These are phyloP conservation scores for Ustilago crameri DNA, from an alignment of 1,284 basidiomycete species.

Conservation along the genomic window DNA sequence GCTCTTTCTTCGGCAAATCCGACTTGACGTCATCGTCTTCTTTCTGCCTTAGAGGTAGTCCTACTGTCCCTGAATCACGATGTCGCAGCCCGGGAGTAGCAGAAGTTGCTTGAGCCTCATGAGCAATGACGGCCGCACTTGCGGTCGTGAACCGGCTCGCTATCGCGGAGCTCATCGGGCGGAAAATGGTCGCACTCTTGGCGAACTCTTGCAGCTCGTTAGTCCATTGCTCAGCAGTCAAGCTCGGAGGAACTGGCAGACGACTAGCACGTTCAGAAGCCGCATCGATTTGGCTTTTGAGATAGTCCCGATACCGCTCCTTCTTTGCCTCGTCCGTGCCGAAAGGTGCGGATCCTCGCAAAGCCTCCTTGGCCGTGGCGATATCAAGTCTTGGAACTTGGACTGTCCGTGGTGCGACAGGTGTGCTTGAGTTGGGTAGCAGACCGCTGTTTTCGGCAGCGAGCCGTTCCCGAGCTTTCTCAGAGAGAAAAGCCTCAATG, in stretches of 20 bases:
- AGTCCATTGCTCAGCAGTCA: slow-evolving; percentile 76
- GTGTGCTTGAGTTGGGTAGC: slow-evolving; percentile 32
- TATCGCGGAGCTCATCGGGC: slow-evolving; percentile 91
- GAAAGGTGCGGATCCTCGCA: slow-evolving; percentile 91
- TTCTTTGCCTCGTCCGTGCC: slow-evolving; percentile 81
- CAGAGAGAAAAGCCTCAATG: slow-evolving; percentile 90
- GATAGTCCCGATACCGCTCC: slow-evolving; percentile 83
- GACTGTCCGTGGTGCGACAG: slow-evolving; percentile 58
- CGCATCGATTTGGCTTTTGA: slow-evolving; percentile 76
- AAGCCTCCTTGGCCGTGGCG: slow-evolving; percentile 83
- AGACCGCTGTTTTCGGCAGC: slow-evolving; percentile 72
- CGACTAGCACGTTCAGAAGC: slow-evolving; percentile 69
- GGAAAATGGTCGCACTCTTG: slow-evolving; percentile 87
- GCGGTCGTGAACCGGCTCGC: slow-evolving; percentile 82
- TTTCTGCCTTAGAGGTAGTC: slow-evolving; percentile 18
- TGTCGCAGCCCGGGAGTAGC: slow-evolving; percentile 72
- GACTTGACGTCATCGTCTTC: slow-evolving; percentile 62
- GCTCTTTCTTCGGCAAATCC: slow-evolving; percentile 69
- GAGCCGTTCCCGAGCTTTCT: slow-evolving; percentile 86
- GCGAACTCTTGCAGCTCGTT: slow-evolving; percentile 87
- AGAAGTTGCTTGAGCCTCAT: slow-evolving; percentile 70
- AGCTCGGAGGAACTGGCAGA: slow-evolving; percentile 70
- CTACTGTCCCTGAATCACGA: slow-evolving; percentile 60
- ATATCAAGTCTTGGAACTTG: slow-evolving; percentile 77
- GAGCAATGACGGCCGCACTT: slow-evolving; percentile 71